phyloP scores from a whole-genome alignment of 345 rosid species.

The Triadica sebifera region DNA sequence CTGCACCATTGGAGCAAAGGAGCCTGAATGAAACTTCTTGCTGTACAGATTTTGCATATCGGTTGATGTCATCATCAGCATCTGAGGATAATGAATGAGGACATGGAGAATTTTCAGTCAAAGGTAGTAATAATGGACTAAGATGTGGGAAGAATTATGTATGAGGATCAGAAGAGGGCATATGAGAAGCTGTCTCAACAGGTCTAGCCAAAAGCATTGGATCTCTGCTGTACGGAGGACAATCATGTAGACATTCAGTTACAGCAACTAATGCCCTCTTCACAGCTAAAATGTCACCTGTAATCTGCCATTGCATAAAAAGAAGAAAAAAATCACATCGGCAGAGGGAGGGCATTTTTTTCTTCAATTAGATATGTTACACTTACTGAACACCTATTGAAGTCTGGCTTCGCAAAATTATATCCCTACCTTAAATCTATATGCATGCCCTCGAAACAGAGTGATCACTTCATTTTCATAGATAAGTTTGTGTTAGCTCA shows the following conservation, averaged over 20 bases:
- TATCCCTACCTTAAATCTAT: not conserved
- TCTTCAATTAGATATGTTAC: not conserved
- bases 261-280: constrained; percentile 65
- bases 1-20: constrained; percentile 45
- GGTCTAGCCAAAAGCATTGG: constrained; percentile 19
- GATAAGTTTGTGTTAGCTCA: not conserved
- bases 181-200: constrained; percentile 25
- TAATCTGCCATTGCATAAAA: constrained; percentile 39
- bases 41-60: constrained; percentile 14
- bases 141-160: constrained; percentile 53
- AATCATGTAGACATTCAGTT: constrained; percentile 41
- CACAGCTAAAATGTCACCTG: constrained; percentile 51
- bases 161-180: constrained; percentile 37
- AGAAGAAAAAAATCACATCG: not conserved
- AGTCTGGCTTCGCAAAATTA: not conserved
- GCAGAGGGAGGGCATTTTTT: not conserved
- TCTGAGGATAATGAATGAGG: constrained; percentile 18
- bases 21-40: constrained; percentile 48
- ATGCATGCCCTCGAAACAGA: not conserved
- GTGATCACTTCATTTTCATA: not conserved
- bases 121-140: constrained; percentile 31
- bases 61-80: constrained; percentile 23
- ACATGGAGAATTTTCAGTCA: constrained; percentile 20
- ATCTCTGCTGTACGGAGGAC: constrained; percentile 31
- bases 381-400: not conserved